A percentile compares a stretch with the other conserved stretches of the same genome.
Evolutionary conservation across 164 flowering plant species (phyloP).

Genomic region (Umbilicus rupestris): DNA sequence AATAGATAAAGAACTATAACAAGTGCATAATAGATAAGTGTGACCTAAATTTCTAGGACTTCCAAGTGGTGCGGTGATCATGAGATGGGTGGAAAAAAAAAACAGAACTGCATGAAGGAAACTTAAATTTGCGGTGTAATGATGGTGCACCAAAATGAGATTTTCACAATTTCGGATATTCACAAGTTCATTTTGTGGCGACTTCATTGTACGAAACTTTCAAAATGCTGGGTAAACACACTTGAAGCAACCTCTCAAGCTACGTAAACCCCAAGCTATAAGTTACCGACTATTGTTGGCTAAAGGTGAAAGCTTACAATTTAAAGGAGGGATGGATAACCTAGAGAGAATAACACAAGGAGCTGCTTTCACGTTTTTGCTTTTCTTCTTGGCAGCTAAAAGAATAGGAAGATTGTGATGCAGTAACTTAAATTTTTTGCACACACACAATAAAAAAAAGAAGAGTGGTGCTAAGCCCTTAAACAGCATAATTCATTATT

Average conservation of each 20-base stretch:
- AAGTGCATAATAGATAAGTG: neutral
- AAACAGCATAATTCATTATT: neutral
- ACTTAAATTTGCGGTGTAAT: neutral
- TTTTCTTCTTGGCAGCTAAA: neutral
- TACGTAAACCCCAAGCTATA: neutral
- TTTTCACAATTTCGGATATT: neutral
- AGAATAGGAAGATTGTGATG: neutral
- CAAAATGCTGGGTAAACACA: neutral
- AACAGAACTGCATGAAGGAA: neutral
- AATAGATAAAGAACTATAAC: neutral
- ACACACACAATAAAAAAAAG: neutral
- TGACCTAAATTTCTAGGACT: neutral
- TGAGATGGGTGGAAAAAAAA: neutral
- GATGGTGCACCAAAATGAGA: neutral
- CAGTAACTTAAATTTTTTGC: no score
- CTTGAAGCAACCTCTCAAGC: no score
- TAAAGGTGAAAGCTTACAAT: neutral
- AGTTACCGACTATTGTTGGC: neutral
- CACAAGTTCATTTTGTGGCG: neutral
- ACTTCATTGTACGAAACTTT: neutral
- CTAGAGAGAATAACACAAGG: neutral
- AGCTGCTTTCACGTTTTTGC: neutral
- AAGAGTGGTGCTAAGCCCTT: neutral
- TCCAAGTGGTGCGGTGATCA: neutral
- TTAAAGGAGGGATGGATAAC: neutral